A percentile compares a stretch with the other conserved stretches of the same genome.
phyloP scores from a whole-genome alignment of 148 eudicot genomes.

The Persicaria maculosa region DNA sequence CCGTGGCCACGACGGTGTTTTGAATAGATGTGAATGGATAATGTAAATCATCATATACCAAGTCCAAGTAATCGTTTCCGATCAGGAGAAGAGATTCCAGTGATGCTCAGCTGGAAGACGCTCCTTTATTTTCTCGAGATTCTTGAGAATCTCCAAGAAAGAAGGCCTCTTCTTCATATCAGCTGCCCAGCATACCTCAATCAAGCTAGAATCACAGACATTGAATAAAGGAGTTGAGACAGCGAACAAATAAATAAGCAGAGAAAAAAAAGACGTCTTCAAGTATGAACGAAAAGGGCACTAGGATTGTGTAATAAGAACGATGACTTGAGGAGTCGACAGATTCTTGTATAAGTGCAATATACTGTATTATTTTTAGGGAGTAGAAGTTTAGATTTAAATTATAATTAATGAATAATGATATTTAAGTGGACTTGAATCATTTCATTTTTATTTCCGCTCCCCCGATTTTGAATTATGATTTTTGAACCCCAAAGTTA shows the following conservation, averaged over 20 bases:
- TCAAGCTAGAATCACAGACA: constrained; percentile 40
- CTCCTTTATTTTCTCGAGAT: constrained; percentile 75
- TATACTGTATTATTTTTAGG: too few species aligned
- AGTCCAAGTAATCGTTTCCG: constrained; percentile 9
- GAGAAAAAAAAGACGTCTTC: not conserved
- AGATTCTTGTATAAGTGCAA: too few species aligned
- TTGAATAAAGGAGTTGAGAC: not conserved
- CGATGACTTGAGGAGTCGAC: too few species aligned
- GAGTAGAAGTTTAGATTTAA: too few species aligned
- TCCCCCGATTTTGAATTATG: too few species aligned
- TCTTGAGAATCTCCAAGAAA: constrained; percentile 80
- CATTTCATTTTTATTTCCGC: too few species aligned
- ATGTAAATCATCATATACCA: not conserved
- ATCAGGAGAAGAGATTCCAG: constrained; percentile 73
- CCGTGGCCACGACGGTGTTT: not conserved
- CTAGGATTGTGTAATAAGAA: not conserved
- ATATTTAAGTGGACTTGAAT: too few species aligned
- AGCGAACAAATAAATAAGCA: not conserved
- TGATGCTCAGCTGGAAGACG: constrained; percentile 52
- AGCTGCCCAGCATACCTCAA: constrained; percentile 74
- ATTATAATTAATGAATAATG: too few species aligned
- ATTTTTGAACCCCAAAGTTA: too few species aligned
- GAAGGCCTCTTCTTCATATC: constrained; percentile 79
- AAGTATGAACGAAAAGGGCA: not conserved
- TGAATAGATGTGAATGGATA: not conserved